Evolutionary conservation across 164 flowering plant genomes (phyloP), one percentile per base, ranked within the genome.

Genomic region (Vitis cinerea): DNA sequence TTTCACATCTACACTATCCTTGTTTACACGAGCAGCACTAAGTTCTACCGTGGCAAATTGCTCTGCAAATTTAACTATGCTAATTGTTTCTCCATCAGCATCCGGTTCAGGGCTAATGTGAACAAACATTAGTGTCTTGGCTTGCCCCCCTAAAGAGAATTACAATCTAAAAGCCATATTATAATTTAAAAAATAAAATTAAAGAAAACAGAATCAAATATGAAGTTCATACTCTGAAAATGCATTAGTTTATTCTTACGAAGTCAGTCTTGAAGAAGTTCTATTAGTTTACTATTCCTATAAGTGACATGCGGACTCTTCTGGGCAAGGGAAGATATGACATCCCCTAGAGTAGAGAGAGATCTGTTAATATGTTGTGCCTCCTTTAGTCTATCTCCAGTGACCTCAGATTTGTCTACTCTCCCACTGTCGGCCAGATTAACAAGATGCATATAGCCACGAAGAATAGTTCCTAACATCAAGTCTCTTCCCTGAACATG

Each of bases 41-140:
- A 86, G 88, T 67, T 88, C 92, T 51, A 88, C 79, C 2, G 89
- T 81, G 5, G 95, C 83, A 49, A 90, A 92, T 27, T 91, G 80
- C 75, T 90, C 95, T 5, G 95, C 95, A 80, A 90, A 90, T 73
- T 90, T 90, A 59, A 90, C 84, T 19, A 92, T 90, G 73, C 95
- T 90, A 66, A 88, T 72, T 57, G 91, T 88, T 77, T 90, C 95
- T 63, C 90, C 92, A 51, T 81, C 51, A 30, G 92, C 90, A 78
- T 88, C 82, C 29, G 76, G 66, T 72, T 83, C 98, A 55, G 97
- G 98, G 81, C 95, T 90, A 70, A 92, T 88, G 78, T 94, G 97
- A 66, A 94, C 97, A 86, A 94, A 94, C 98, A 94, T 94, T 4
- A 94, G 72, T 15, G 98, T 94, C 86, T 94, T 94, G 50, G 98